Evolutionary conservation across 2,329 filamentous ascomycete genomes (phyloP).

Genomic region (Talaromyces rugulosus): DNA sequence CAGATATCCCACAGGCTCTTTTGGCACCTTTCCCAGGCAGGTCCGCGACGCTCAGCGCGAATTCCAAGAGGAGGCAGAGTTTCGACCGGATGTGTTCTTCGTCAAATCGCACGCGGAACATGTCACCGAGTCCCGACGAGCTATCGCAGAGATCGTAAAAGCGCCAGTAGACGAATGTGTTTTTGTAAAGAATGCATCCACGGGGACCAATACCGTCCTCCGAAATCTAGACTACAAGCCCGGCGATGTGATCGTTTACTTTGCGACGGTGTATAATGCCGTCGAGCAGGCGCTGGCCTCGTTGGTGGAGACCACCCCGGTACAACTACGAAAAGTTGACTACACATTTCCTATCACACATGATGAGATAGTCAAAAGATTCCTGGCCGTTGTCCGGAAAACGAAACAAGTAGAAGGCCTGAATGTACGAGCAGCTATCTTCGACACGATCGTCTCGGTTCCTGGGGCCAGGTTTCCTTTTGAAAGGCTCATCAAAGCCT

Average conservation of each 20-base stretch:
- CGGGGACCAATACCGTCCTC: constrained; percentile 66
- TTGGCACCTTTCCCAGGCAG: constrained; percentile 66
- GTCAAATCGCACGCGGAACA: constrained; percentile 61
- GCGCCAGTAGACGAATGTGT: constrained; percentile 64
- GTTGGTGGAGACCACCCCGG: constrained; percentile 62
- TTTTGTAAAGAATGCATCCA: constrained; percentile 77
- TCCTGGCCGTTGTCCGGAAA: constrained; percentile 55
- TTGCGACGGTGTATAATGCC: constrained; percentile 72
- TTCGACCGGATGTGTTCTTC: constrained; percentile 70
- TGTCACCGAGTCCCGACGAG: constrained; percentile 61
- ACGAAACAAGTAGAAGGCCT: constrained; percentile 53
- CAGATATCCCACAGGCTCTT: constrained; percentile 53
- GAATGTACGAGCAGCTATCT: constrained; percentile 64
- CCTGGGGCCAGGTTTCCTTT: constrained; percentile 80
- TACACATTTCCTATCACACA: constrained; percentile 69
- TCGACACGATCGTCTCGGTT: constrained; percentile 74
- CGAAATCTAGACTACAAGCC: constrained; percentile 64
- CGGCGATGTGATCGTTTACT: constrained; percentile 72
- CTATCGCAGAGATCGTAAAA: constrained; percentile 63
- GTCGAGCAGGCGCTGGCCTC: constrained; percentile 72
- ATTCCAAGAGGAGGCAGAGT: constrained; percentile 66
- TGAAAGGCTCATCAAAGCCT: constrained; percentile 60
- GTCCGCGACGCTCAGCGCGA: constrained; percentile 57
- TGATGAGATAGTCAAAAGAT: constrained; percentile 58
- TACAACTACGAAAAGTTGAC: constrained; percentile 51